A percentile compares a stretch with the other conserved stretches of the same genome.
phyloP scores from a whole-genome alignment of 345 rosid species.

The Gossypium sturtianum region DNA sequence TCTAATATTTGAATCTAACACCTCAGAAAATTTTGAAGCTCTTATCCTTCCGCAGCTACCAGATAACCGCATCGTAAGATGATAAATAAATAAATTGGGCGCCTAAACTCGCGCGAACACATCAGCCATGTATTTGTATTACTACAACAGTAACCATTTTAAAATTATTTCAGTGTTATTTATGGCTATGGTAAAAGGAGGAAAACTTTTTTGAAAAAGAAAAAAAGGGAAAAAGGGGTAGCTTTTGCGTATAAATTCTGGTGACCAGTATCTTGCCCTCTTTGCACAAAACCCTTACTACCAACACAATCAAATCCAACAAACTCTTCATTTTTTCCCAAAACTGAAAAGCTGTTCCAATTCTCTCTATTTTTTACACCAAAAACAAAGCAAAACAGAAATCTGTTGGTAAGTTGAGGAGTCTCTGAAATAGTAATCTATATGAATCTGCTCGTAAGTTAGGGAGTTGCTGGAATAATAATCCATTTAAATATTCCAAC shows the following conservation, averaged over 20 bases:
- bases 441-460: neutral
- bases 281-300: neutral
- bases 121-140: neutral
- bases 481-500: neutral
- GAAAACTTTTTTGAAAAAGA: neutral
- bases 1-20: too few species aligned
- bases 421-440: neutral
- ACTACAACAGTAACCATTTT: neutral
- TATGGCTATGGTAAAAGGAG: neutral
- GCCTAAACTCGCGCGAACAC: neutral
- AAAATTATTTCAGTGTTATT: neutral
- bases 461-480: neutral
- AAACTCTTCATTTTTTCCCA: neutral
- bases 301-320: neutral
- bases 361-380: neutral
- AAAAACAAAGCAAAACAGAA: neutral
- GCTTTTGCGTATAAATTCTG: neutral
- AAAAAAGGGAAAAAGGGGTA: too few species aligned
- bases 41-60: neutral
- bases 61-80: neutral
- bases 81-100: neutral
- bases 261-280: neutral
- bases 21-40: too few species aligned
- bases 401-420: neutral
- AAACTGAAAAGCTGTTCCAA: neutral